A percentile compares a stretch with the other conserved stretches of the same genome.
Conservation (phyloP, 169 alveolate species). For the Eimeria falciformis region DNA sequence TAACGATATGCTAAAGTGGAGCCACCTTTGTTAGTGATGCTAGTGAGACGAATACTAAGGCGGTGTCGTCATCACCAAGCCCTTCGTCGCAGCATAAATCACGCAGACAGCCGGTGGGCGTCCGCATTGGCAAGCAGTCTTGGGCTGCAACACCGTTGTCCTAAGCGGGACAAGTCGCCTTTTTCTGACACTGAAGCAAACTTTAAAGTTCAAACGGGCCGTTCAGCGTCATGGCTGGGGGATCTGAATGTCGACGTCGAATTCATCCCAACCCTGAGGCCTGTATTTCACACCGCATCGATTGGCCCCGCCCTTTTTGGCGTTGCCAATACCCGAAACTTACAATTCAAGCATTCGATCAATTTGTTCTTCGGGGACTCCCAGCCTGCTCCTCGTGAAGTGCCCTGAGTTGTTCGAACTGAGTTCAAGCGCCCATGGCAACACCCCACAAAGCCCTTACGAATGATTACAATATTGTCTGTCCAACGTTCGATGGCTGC, state of each 20-base stretch:
- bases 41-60: no score
- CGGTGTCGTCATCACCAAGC: no score
- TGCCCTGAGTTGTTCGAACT: conserved; percentile 27
- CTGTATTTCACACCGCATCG: not conserved
- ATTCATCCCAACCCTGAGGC: not conserved
- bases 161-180: no score
- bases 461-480: conserved; percentile 59
- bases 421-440: not conserved
- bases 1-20: no score
- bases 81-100: no score
- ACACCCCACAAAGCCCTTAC: conserved; percentile 17
- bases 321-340: conserved; percentile 1
- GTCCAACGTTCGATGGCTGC: conserved; percentile 69
- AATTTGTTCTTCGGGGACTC: conserved; percentile 50
- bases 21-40: no score
- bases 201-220: not conserved
- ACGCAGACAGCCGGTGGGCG: no score
- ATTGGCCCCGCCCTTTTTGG: not conserved
- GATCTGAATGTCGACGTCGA: not conserved
- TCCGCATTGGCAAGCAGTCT: no score
- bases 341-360: conserved; percentile 54
- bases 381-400: conserved; percentile 50
- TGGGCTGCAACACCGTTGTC: no score
- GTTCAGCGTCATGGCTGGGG: not conserved
- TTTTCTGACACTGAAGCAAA: not conserved